Conservation (phyloP, 2,329 filamentous ascomycete genomes). For the Madurella fahalii region DNA sequence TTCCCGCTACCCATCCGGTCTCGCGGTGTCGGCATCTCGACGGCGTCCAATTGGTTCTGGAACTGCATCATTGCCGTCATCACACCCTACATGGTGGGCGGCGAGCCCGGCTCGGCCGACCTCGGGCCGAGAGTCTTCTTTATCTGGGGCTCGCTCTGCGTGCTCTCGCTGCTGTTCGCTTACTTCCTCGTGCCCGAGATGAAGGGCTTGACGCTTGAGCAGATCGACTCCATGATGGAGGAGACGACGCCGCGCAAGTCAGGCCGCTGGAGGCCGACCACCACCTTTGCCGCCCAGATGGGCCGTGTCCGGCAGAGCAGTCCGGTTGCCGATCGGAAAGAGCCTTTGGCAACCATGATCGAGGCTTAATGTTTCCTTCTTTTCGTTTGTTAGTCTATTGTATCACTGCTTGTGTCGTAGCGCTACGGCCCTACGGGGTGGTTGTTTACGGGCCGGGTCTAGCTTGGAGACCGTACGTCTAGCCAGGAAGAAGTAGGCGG, state of each 20-base stretch:
- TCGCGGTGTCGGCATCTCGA: constrained; percentile 62
- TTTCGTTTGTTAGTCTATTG: no score
- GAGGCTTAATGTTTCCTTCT: no score
- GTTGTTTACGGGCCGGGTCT: no score
- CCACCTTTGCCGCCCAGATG: constrained; percentile 28
- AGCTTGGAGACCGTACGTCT: no score
- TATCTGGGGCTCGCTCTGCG: constrained; percentile 28
- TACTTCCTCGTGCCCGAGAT: constrained; percentile 31
- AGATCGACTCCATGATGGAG: constrained; percentile 31
- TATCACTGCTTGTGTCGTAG: no score
- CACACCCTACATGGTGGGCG: constrained; percentile 70
- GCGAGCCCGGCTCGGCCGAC: constrained; percentile 42
- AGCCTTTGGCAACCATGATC: no score
- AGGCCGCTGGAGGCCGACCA: constrained; percentile 23
- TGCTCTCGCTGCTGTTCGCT: constrained; percentile 25
- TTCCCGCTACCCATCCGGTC: constrained; percentile 73
- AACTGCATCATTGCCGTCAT: constrained; percentile 76
- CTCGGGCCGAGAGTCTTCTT: constrained; percentile 36
- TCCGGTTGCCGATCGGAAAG: not conserved
- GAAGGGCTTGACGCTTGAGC: constrained; percentile 31
- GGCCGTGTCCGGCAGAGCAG: constrained; percentile 13
- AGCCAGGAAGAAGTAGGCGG: no score
- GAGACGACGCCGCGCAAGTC: constrained; percentile 25
- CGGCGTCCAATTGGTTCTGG: constrained; percentile 57
- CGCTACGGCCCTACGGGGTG: no score